These are phyloP conservation scores for Scheffersomyces ergatensis DNA, from an alignment of 805 yeast genomes.

Conservation along the genomic window DNA sequence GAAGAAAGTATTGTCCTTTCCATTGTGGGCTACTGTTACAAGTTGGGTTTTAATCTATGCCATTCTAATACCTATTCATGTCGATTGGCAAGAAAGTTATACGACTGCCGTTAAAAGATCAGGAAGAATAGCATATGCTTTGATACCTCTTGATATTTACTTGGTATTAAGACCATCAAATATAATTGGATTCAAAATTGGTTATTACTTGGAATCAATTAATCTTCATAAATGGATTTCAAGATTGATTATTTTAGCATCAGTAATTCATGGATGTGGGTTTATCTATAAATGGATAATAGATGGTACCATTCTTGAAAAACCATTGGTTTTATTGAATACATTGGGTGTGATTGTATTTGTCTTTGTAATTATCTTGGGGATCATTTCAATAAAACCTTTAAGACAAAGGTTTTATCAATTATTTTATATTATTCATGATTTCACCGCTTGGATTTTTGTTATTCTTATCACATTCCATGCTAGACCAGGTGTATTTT, in stretches of 20 bases:
- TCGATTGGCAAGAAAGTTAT: slow-evolving; percentile 29
- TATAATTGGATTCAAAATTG: slow-evolving; percentile 16
- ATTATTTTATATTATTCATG: slow-evolving; percentile 57
- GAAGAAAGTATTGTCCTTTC: slow-evolving; percentile 15
- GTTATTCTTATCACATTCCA: slow-evolving; percentile 51
- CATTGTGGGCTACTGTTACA: slow-evolving; percentile 31
- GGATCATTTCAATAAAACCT: slow-evolving; percentile 45
- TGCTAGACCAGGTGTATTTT: slow-evolving; percentile 65
- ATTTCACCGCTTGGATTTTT: slow-evolving; percentile 45
- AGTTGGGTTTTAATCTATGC: slow-evolving; percentile 31
- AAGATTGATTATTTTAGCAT: slow-evolving; percentile 47
- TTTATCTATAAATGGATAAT: slow-evolving; percentile 49
- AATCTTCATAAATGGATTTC: slow-evolving; percentile 72
- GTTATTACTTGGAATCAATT: slow-evolving; percentile 52
- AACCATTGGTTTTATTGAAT: slow-evolving; percentile 40
- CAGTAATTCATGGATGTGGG: slow-evolving; percentile 51
- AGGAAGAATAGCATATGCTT: slow-evolving; percentile 60
- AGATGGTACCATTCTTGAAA: slow-evolving; percentile 26
- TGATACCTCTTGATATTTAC: slow-evolving; percentile 57
- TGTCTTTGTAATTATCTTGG: slow-evolving; percentile 29
- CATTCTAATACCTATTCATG: slow-evolving; percentile 29
- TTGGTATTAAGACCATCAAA: slow-evolving; percentile 55
- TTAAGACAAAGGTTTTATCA: slow-evolving; percentile 50
- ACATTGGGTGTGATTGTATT: slow-evolving; percentile 51
- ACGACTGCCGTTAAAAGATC: slow-evolving; percentile 47